These are phyloP conservation scores for Eutrema heterophyllum DNA, from an alignment of 345 rosid species.

Conservation along the genomic window DNA sequence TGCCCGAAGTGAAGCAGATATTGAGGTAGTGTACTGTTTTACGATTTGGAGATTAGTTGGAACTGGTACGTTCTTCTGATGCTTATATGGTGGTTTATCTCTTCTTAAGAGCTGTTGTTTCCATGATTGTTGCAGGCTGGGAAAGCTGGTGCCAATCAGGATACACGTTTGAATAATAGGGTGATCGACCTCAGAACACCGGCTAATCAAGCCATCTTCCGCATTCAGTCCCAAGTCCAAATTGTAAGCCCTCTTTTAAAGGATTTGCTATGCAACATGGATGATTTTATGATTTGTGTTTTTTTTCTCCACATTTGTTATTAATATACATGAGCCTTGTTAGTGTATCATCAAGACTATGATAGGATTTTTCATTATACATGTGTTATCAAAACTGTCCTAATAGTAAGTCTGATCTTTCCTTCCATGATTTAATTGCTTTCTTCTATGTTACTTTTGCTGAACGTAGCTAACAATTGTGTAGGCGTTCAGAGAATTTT, in stretches of 20 bases:
- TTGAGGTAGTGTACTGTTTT: conserved; percentile 40
- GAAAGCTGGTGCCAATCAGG: conserved; percentile 67
- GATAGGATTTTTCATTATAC: neutral
- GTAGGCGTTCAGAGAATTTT: conserved; percentile 71
- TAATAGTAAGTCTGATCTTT: neutral
- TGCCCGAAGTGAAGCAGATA: conserved; percentile 67
- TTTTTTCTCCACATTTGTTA: neutral
- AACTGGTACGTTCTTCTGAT: neutral
- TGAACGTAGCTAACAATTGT: neutral
- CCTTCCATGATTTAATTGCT: neutral
- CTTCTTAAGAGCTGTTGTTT: conserved; percentile 6
- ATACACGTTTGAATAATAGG: conserved; percentile 68
- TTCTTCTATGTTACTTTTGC: neutral
- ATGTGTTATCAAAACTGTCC: neutral
- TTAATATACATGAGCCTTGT: neutral
- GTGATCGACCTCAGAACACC: conserved; percentile 77
- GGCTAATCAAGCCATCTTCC: conserved; percentile 80
- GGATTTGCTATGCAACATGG: neutral
- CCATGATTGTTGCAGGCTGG: conserved; percentile 43
- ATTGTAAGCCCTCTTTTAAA: neutral
- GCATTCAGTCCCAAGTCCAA: conserved; percentile 44
- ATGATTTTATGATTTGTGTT: neutral
- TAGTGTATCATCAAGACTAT: neutral
- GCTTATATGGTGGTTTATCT: neutral
- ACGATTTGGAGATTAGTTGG: neutral